A percentile compares a stretch with the other conserved stretches of the same genome.
Conservation (phyloP, 2,329 filamentous ascomycete species). For the Trichoderma breve region DNA sequence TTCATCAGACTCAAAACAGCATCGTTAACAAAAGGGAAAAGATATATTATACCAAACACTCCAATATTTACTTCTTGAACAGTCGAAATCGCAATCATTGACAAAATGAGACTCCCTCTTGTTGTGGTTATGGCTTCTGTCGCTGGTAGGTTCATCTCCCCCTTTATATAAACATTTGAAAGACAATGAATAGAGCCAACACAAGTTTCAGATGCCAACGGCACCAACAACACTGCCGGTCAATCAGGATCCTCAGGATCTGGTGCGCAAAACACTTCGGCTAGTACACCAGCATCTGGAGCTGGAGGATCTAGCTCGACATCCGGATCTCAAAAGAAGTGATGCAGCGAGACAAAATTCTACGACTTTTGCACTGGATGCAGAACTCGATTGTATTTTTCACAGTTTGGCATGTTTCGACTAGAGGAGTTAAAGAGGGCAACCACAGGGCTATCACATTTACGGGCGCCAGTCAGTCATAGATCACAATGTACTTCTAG, state of each 20-base stretch:
- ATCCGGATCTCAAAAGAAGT: slow-evolving; percentile 12
- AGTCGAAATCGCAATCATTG: neutral
- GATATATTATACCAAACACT: neutral
- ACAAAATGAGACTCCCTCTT: slow-evolving; percentile 14
- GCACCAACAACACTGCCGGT: slow-evolving; percentile 5
- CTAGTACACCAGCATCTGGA: neutral
- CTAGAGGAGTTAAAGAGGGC: neutral
- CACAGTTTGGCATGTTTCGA: neutral
- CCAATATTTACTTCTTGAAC: neutral
- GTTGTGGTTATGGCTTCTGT: slow-evolving; percentile 15
- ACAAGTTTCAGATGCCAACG: neutral
- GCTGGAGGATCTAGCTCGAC: neutral
- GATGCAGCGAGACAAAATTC: neutral
- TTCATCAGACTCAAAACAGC: neutral
- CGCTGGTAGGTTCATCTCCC: neutral
- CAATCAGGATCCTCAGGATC: slow-evolving; percentile 10
- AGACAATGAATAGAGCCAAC: neutral
- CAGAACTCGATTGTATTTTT: neutral
- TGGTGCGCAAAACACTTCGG: slow-evolving; percentile 1
- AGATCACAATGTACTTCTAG: slow-evolving; percentile 11
- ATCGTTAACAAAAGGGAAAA: neutral
- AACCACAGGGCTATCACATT: neutral
- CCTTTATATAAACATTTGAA: neutral
- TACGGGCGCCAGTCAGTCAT: neutral
- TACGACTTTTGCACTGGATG: neutral